Percentiles rank a stretch among this genome's conserved stretches.
These are phyloP conservation scores for Pulveroboletus ravenelii DNA, from an alignment of 768 basidiomycete species.

Conservation along the genomic window DNA sequence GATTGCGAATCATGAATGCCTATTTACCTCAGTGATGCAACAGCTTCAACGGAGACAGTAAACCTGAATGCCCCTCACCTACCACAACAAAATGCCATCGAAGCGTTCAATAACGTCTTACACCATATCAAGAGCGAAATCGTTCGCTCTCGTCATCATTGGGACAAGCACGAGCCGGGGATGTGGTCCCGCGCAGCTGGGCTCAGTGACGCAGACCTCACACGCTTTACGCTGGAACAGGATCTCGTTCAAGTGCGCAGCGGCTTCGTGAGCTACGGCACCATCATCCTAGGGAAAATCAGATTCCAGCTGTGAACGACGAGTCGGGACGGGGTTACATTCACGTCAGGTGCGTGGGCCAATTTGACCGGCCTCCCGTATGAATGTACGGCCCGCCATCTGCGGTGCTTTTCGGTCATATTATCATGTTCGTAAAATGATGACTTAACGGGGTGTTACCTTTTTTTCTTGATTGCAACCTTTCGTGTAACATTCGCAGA, in stretches of 20 bases:
- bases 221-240: slow-evolving; percentile 43
- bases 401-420: slow-evolving; percentile 3
- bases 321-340: slow-evolving; percentile 58
- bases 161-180: slow-evolving; percentile 55
- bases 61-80: slow-evolving; percentile 53
- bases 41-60: slow-evolving; percentile 57
- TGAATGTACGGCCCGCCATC: slow-evolving; percentile 4
- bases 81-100: slow-evolving; percentile 56
- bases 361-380: neutral
- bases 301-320: slow-evolving; percentile 62
- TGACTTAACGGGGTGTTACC: slow-evolving; percentile 10
- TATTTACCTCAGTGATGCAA: slow-evolving; percentile 12
- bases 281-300: slow-evolving; percentile 73
- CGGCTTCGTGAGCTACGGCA: slow-evolving; percentile 60
- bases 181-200: slow-evolving; percentile 64
- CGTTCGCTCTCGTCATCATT: slow-evolving; percentile 58
- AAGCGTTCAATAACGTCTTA: slow-evolving; percentile 57
- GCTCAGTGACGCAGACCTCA: slow-evolving; percentile 50
- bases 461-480: slow-evolving; percentile 2
- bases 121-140: slow-evolving; percentile 61
- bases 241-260: slow-evolving; percentile 47
- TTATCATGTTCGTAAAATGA: slow-evolving; percentile 1
- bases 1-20: neutral
- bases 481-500: slow-evolving; percentile 30
- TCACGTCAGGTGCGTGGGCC: slow-evolving; percentile 57